A percentile compares a stretch with the other conserved stretches of the same genome.
These are phyloP conservation scores for Fraxinus paxiana DNA, from an alignment of 305 asterid species.

Conservation along the genomic window DNA sequence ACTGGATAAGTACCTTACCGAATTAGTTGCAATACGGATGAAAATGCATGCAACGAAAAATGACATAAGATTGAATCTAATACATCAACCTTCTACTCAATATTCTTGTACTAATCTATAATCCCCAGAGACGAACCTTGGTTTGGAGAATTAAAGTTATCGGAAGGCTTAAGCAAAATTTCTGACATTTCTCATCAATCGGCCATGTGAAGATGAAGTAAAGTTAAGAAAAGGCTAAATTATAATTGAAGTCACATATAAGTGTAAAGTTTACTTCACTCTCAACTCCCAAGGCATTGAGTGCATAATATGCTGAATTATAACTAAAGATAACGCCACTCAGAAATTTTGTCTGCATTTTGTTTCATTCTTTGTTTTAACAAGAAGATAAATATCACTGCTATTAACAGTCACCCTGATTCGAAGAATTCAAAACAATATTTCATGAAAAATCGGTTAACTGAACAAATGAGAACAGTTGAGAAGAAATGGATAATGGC, in stretches of 20 bases:
- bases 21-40: background rate
- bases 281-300: background rate
- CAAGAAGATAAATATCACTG: background rate
- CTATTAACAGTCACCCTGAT: background rate
- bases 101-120: background rate
- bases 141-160: background rate
- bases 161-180: background rate
- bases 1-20: background rate
- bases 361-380: background rate
- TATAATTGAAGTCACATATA: background rate
- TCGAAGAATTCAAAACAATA: background rate
- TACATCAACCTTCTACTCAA: background rate
- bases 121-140: background rate
- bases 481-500: background rate
- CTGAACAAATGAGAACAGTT: background rate
- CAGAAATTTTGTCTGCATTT: background rate
- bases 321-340: background rate
- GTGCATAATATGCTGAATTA: background rate
- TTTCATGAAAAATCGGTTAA: background rate
- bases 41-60: background rate
- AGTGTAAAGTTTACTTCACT: background rate
- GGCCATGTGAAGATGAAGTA: background rate
- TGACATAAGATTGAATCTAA: background rate
- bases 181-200: background rate
- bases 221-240: background rate